Evolutionary conservation across 1,284 basidiomycete species (phyloP).

Genomic region (Tilletiopsis washingtonensis): DNA sequence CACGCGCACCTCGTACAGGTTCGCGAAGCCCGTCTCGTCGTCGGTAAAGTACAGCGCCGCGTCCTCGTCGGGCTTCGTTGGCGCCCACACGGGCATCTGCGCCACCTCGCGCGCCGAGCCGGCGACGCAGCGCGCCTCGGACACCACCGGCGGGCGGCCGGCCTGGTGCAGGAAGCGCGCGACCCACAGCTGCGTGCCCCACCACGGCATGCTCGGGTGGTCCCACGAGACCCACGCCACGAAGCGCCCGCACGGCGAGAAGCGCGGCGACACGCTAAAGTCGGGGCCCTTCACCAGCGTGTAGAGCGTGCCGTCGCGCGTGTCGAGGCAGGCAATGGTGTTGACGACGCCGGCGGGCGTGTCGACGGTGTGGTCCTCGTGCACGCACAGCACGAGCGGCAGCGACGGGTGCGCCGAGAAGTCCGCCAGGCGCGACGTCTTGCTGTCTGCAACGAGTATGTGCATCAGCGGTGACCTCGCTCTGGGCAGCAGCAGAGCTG

Average conservation of each 20-base stretch:
- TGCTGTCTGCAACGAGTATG: constrained; percentile 49
- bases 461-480: not conserved
- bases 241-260: constrained; percentile 61
- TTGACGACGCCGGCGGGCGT: constrained; percentile 56
- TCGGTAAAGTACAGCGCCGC: constrained; percentile 60
- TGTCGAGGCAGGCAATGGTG: constrained; percentile 57
- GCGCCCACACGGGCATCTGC: constrained; percentile 54
- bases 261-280: constrained; percentile 59
- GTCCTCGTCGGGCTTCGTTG: constrained; percentile 29
- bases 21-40: constrained; percentile 63
- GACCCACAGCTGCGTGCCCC: constrained; percentile 59
- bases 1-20: constrained; percentile 58
- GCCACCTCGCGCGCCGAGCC: constrained; percentile 21
- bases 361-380: constrained; percentile 63
- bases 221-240: constrained; percentile 66
- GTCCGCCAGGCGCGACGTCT: constrained; percentile 57
- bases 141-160: constrained; percentile 1
- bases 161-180: constrained; percentile 47
- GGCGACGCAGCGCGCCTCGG: constrained; percentile 1
- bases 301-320: constrained; percentile 49
- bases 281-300: constrained; percentile 57
- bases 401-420: constrained; percentile 47
- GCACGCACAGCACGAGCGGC: constrained; percentile 52
- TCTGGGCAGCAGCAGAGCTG: not conserved
- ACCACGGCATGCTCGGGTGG: constrained; percentile 73